Conservation (phyloP, 345 rosid genomes). For the Litchi chinensis region DNA sequence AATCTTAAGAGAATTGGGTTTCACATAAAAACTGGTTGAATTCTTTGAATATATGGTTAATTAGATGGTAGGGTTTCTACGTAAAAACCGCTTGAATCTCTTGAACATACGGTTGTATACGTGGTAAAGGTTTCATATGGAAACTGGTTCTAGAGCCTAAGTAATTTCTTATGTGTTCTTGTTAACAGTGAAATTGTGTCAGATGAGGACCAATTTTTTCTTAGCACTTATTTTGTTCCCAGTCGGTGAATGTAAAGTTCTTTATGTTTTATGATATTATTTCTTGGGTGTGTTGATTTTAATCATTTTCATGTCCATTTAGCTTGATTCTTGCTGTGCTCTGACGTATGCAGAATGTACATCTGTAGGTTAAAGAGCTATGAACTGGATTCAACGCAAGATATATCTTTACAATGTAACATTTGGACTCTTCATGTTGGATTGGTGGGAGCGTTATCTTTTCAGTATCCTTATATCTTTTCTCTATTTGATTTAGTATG, state of each 20-base stretch:
- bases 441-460: conserved; percentile 98
- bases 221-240: not conserved
- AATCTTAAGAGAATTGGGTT: not conserved
- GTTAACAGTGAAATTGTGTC: conserved; percentile 1
- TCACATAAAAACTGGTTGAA: not conserved
- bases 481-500: not conserved
- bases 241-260: not conserved
- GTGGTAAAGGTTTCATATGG: no score
- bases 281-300: not conserved
- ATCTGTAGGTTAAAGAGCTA: conserved; percentile 37
- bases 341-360: not conserved
- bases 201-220: not conserved
- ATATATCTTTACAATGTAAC: conserved; percentile 96
- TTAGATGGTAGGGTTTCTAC: not conserved
- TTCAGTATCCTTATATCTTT: conserved; percentile 79
- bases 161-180: not conserved
- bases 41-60: not conserved
- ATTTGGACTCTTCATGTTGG: conserved; percentile 97
- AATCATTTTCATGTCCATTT: not conserved
- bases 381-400: conserved; percentile 97
- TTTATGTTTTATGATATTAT: not conserved
- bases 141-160: not conserved
- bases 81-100: no score
- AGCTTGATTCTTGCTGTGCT: not conserved
- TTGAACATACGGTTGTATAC: no score